Conservation (phyloP, 768 basidiomycete species). For the Hypholoma fasciculare region DNA sequence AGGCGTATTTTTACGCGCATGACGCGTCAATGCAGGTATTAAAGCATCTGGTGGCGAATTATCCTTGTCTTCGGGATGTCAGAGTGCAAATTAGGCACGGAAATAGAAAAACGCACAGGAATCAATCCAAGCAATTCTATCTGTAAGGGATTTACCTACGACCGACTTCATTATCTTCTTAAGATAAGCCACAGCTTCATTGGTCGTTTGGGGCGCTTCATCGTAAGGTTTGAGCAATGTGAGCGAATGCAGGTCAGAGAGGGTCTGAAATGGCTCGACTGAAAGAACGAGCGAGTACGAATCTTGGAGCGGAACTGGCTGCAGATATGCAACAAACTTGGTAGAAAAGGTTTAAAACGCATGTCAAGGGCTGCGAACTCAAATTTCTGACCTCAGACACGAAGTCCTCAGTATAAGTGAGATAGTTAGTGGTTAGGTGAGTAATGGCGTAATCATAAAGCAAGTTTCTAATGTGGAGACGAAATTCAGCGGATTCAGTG, state of each 20-base stretch:
- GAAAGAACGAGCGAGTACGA: constrained; percentile 51
- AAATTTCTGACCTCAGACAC: constrained; percentile 41
- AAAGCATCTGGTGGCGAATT: constrained; percentile 29
- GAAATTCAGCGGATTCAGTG: constrained; percentile 26
- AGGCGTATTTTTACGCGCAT: constrained; percentile 49
- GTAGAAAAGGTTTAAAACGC: neutral
- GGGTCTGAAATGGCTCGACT: constrained; percentile 52
- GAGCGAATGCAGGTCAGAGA: constrained; percentile 35
- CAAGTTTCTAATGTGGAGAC: constrained; percentile 51
- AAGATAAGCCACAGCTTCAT: constrained; percentile 33
- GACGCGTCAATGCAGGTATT: constrained; percentile 45
- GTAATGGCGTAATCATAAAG: constrained; percentile 52
- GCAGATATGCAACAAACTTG: constrained; percentile 44
- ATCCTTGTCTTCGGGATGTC: constrained; percentile 1
- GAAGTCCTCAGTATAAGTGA: constrained; percentile 49
- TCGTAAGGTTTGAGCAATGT: constrained; percentile 38
- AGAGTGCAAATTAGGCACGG: neutral
- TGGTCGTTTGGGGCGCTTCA: constrained; percentile 42
- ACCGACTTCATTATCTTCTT: constrained; percentile 24
- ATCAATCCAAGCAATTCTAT: constrained; percentile 36
- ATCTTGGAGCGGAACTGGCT: constrained; percentile 47
- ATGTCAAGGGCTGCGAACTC: neutral
- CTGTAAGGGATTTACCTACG: constrained; percentile 30
- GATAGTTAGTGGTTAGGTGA: constrained; percentile 57
- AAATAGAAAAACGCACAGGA: constrained; percentile 27